Conservation (phyloP, 1,284 basidiomycete genomes). For the Ceratobasidium sp. region DNA sequence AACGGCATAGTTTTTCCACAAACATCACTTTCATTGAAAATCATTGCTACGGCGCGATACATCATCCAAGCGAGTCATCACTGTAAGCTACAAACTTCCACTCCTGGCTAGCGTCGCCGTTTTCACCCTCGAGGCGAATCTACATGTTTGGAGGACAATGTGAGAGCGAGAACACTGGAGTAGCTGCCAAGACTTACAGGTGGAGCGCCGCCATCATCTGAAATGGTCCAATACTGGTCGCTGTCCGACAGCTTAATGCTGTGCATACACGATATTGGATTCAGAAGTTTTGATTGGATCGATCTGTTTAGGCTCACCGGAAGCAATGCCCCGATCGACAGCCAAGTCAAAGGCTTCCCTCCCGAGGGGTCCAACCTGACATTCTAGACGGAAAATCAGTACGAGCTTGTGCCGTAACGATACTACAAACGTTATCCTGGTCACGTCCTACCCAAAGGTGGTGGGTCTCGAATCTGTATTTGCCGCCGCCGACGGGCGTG, state of each 20-base stretch:
- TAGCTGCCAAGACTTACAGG: neutral
- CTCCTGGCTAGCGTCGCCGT: neutral
- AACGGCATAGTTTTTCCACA: no score
- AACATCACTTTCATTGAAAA: no score
- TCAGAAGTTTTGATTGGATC: neutral
- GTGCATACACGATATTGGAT: neutral
- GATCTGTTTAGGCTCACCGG: neutral
- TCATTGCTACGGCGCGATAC: no score
- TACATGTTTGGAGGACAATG: neutral
- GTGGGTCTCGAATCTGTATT: no score
- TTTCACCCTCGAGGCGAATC: neutral
- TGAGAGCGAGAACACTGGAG: neutral
- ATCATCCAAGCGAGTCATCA: no score
- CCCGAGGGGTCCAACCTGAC: no score
- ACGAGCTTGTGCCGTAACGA: no score
- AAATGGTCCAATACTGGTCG: neutral
- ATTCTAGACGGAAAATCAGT: no score
- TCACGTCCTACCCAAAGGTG: no score
- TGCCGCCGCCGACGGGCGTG: no score
- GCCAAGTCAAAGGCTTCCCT: no score
- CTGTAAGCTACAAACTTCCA: neutral
- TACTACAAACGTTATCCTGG: no score
- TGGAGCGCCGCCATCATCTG: neutral
- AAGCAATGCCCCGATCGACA: neutral
- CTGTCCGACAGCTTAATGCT: neutral